These are phyloP conservation scores for Aspergillus texensis DNA, from an alignment of 2,329 filamentous ascomycete genomes.

Conservation along the genomic window DNA sequence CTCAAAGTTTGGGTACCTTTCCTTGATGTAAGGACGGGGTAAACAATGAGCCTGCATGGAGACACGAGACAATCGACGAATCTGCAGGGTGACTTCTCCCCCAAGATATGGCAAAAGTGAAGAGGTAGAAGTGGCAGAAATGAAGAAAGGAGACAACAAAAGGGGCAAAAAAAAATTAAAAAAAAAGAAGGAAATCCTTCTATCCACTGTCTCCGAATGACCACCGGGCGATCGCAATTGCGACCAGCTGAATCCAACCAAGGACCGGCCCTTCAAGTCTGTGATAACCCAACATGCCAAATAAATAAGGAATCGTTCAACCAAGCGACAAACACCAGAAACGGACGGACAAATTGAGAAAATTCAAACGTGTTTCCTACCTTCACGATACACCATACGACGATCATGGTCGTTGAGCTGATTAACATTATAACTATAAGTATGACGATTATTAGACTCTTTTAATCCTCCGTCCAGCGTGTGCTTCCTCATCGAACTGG, in stretches of 20 bases:
- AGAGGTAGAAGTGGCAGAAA: neutral
- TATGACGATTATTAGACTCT: slow-evolving; percentile 12
- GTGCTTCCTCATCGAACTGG: slow-evolving; percentile 23
- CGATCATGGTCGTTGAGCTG: slow-evolving; percentile 18
- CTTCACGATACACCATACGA: slow-evolving; percentile 29
- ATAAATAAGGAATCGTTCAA: neutral
- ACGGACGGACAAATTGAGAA: slow-evolving; percentile 10
- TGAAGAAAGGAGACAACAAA: slow-evolving; percentile 2
- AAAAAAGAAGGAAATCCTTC: neutral
- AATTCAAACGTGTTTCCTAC: slow-evolving; percentile 23
- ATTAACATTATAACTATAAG: slow-evolving; percentile 15
- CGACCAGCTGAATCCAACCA: neutral
- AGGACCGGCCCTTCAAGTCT: neutral
- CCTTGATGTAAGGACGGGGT: slow-evolving; percentile 9
- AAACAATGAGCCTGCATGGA: slow-evolving; percentile 11
- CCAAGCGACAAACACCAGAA: neutral
- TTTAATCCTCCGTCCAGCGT: slow-evolving; percentile 18
- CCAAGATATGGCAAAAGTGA: neutral
- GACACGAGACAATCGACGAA: slow-evolving; percentile 2
- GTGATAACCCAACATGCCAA: neutral
- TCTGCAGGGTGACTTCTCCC: neutral
- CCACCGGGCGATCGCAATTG: neutral
- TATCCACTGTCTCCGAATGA: neutral
- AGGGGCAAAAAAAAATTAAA: neutral
- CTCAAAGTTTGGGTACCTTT: slow-evolving; percentile 21